Conservation (phyloP, 148 eudicot genomes). For the Spergularia bocconei region DNA sequence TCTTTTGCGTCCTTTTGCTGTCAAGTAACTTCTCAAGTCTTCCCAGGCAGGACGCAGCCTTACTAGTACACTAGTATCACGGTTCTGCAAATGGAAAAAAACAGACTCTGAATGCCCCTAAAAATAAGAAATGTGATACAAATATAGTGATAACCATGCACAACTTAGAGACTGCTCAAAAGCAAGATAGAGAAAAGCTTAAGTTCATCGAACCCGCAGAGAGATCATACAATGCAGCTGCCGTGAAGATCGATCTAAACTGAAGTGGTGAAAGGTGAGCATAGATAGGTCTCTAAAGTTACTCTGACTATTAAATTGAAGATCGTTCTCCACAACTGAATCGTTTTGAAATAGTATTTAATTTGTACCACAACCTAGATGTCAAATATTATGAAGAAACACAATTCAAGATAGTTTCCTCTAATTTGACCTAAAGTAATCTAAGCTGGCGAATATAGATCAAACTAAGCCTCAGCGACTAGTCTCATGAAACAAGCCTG, state of each 20-base stretch:
- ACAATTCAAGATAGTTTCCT: no score
- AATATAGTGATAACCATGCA: constrained; percentile 1
- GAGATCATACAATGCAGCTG: constrained; percentile 7
- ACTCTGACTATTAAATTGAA: background rate
- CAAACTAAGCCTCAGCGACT: no score
- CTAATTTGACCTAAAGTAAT: no score
- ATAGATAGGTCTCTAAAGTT: background rate
- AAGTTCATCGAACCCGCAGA: background rate
- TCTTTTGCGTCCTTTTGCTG: constrained; percentile 83
- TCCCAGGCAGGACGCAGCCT: constrained; percentile 98
- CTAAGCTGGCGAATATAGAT: no score
- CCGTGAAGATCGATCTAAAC: background rate
- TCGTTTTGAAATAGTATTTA: background rate
- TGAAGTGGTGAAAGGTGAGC: background rate
- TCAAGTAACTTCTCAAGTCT: constrained; percentile 80
- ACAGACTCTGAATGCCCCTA: background rate
- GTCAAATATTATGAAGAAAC: no score
- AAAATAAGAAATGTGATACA: background rate
- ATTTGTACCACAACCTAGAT: background rate
- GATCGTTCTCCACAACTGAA: background rate
- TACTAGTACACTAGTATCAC: constrained; percentile 97
- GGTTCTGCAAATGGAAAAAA: constrained; percentile 51
- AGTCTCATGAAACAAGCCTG: background rate
- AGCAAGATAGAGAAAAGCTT: background rate
- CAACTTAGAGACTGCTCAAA: background rate